Conservation (phyloP, 495 filamentous ascomycete species). For the Talaromyces stipitatus region DNA sequence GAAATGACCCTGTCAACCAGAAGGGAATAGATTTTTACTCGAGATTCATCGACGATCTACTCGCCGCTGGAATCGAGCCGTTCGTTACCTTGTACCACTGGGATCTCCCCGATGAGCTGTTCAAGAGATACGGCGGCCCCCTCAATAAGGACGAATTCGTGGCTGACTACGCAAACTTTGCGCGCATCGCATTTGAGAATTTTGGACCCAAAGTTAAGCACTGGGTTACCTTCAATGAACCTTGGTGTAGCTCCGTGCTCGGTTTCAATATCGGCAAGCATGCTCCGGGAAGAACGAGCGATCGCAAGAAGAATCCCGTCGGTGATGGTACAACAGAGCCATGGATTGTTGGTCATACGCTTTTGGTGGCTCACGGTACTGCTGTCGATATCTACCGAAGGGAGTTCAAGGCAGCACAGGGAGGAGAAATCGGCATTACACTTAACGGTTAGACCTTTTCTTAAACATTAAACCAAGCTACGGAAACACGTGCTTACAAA, state of each 20-base stretch:
- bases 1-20: slow-evolving; percentile 39
- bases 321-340: slow-evolving; percentile 44
- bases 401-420: slow-evolving; percentile 40
- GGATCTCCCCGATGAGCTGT: slow-evolving; percentile 44
- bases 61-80: slow-evolving; percentile 39
- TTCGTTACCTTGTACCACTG: slow-evolving; percentile 48
- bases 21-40: slow-evolving; percentile 41
- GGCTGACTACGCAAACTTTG: slow-evolving; percentile 44
- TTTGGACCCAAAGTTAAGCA: slow-evolving; percentile 43
- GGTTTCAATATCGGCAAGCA: slow-evolving; percentile 46
- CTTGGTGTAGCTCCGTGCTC: slow-evolving; percentile 42
- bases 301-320: slow-evolving; percentile 37
- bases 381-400: slow-evolving; percentile 46
- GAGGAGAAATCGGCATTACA: slow-evolving; percentile 47
- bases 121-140: slow-evolving; percentile 44
- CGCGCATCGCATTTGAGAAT: slow-evolving; percentile 35
- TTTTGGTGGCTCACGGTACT: slow-evolving; percentile 42
- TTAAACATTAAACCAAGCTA: neutral
- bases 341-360: slow-evolving; percentile 43
- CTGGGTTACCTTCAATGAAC: slow-evolving; percentile 53
- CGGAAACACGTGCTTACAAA: neutral
- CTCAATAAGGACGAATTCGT: slow-evolving; percentile 46
- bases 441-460: slow-evolving; percentile 35
- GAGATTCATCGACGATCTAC: slow-evolving; percentile 42
- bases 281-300: slow-evolving; percentile 44